Conservation (phyloP, 768 basidiomycete species). For the Leccinum olivaceopallidum region DNA sequence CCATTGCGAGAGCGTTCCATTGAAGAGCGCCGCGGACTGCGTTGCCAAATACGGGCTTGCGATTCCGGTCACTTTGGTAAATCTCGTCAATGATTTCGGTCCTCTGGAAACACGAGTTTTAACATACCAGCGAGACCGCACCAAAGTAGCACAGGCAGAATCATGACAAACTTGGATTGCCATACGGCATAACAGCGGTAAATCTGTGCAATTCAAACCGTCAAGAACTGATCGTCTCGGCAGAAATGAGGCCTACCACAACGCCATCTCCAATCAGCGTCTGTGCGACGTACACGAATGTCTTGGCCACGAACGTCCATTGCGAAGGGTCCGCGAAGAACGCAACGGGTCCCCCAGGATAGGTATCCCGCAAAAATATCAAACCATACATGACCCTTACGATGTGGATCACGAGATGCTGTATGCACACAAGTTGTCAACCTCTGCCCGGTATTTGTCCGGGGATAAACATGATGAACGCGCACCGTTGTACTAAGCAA, state of each 20-base stretch:
- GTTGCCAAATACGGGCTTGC: conserved; percentile 18
- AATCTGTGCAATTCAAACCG: not conserved
- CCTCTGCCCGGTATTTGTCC: too few species aligned
- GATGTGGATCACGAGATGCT: not conserved
- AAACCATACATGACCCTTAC: not conserved
- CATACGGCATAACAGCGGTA: not conserved
- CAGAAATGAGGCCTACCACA: not conserved
- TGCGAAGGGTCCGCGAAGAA: too few species aligned
- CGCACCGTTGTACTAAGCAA: not conserved
- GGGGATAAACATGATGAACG: not conserved
- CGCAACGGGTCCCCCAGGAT: not conserved
- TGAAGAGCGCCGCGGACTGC: not conserved
- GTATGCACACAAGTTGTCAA: not conserved
- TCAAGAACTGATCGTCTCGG: too few species aligned
- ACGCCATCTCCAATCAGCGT: too few species aligned
- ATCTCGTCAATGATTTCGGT: not conserved
- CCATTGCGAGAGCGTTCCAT: not conserved
- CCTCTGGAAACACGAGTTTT: not conserved
- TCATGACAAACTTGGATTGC: not conserved
- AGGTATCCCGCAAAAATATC: not conserved
- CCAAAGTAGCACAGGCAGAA: not conserved
- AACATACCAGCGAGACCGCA: not conserved
- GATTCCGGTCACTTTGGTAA: conserved; percentile 15
- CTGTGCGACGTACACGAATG: too few species aligned
- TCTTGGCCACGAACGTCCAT: too few species aligned